phyloP scores from a whole-genome alignment of 257 asterid genomes.

The Solanum commersonii region DNA sequence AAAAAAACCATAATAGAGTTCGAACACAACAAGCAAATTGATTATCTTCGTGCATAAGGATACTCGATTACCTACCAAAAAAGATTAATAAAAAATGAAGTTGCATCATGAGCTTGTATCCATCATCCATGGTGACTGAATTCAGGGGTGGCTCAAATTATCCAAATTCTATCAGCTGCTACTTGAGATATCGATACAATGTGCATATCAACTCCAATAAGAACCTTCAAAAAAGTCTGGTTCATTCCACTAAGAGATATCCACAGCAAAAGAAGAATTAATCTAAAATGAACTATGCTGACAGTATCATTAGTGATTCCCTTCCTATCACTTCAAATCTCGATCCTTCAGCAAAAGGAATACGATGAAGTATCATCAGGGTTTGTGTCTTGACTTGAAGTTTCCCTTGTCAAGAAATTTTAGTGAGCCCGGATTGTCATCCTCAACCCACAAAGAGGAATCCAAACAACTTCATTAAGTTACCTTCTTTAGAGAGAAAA shows the following conservation, averaged over 20 bases:
- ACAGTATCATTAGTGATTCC: not conserved
- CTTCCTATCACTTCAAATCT: not conserved
- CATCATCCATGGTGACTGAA: not conserved
- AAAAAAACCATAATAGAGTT: not conserved
- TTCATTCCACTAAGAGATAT: not conserved
- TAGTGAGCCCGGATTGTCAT: not conserved
- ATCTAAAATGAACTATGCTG: not conserved
- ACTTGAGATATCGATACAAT: not conserved
- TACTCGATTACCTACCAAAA: not conserved
- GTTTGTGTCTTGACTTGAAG: not conserved
- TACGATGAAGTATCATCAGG: not conserved
- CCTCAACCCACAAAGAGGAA: not conserved
- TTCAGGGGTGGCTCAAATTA: not conserved
- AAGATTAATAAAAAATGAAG: not conserved
- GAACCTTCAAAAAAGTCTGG: not conserved
- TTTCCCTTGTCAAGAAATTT: not conserved
- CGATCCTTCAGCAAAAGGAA: not conserved
- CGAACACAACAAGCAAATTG: not conserved
- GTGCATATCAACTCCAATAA: not conserved
- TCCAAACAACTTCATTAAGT: not conserved
- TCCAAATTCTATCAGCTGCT: not conserved
- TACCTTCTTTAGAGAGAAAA: not conserved
- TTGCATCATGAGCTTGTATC: not conserved
- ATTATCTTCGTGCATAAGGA: not conserved
- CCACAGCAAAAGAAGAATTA: not conserved